These are phyloP conservation scores for Tetrahymena thermophila DNA, from an alignment of 73 alveolate species.

Conservation along the genomic window DNA sequence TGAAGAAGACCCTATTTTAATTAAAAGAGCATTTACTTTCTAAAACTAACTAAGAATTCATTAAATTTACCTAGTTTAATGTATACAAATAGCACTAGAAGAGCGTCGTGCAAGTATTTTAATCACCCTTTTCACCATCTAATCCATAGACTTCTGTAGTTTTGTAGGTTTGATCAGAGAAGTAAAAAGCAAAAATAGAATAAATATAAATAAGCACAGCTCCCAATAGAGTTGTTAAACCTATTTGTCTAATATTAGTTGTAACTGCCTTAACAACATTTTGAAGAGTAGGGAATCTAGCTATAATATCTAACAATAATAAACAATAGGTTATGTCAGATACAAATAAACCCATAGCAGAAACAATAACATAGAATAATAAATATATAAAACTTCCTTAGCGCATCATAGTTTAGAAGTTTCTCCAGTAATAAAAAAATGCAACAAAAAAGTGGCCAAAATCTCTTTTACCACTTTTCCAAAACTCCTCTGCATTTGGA, in stretches of 20 bases:
- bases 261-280: slow-evolving; percentile 76
- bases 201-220: slow-evolving; percentile 68
- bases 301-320: slow-evolving; percentile 66
- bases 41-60: background rate
- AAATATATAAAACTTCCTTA: slow-evolving; percentile 39
- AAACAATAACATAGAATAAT: slow-evolving; percentile 58
- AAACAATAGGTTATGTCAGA: slow-evolving; percentile 64
- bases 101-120: slow-evolving; percentile 48
- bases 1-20: slow-evolving; percentile 62
- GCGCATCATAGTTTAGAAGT: slow-evolving; percentile 29
- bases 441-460: slow-evolving; percentile 44
- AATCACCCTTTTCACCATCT: slow-evolving; percentile 39
- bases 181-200: slow-evolving; percentile 64
- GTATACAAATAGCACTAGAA: slow-evolving; percentile 61
- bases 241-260: slow-evolving; percentile 56
- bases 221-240: slow-evolving; percentile 74
- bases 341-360: slow-evolving; percentile 59
- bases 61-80: background rate
- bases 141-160: slow-evolving; percentile 51
- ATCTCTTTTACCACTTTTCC: slow-evolving; percentile 31
- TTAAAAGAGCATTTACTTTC: background rate
- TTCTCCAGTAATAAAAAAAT: slow-evolving; percentile 45
- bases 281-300: slow-evolving; percentile 54
- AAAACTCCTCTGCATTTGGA: slow-evolving; percentile 47
- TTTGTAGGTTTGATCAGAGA: slow-evolving; percentile 56